Evolutionary conservation across 2,329 filamentous ascomycete species (phyloP).

Genomic region (Cercospora sp.): DNA sequence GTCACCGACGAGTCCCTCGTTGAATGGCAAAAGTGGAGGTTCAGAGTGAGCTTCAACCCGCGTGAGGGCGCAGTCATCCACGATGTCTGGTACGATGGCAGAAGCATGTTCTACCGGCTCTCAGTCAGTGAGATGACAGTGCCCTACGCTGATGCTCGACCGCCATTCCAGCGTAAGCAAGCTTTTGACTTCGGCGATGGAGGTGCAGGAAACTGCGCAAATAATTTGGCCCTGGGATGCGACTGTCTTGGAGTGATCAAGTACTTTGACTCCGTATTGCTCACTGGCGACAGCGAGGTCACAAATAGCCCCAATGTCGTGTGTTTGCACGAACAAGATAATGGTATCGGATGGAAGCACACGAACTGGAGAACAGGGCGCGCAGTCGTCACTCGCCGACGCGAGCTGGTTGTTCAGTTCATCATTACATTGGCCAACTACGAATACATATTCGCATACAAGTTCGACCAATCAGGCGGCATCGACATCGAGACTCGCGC

Average conservation of each 20-base stretch:
- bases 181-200: constrained; percentile 72
- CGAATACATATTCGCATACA: constrained; percentile 66
- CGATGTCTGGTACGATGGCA: constrained; percentile 66
- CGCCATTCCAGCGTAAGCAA: constrained; percentile 67
- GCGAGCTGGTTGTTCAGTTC: constrained; percentile 66
- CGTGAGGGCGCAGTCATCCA: constrained; percentile 71
- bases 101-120: constrained; percentile 66
- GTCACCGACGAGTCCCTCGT: constrained; percentile 51
- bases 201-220: constrained; percentile 65
- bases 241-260: constrained; percentile 61
- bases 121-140: constrained; percentile 64
- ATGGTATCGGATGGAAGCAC: constrained; percentile 70
- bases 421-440: constrained; percentile 68
- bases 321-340: constrained; percentile 69
- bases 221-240: constrained; percentile 67
- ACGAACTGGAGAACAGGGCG: constrained; percentile 66
- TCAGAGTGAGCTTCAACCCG: constrained; percentile 68
- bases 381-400: constrained; percentile 61
- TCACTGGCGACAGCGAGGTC: constrained; percentile 56
- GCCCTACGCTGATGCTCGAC: constrained; percentile 62
- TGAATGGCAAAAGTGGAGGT: constrained; percentile 55
- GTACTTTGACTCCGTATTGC: constrained; percentile 61
- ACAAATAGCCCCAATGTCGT: constrained; percentile 60
- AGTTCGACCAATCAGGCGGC: constrained; percentile 63
- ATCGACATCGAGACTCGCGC: constrained; percentile 63